Percentiles rank a stretch among this genome's conserved stretches.
These are phyloP conservation scores for Phycomyces blakesleeanus DNA, from an alignment of 192 early-diverging fungal genomes.

Conservation along the genomic window DNA sequence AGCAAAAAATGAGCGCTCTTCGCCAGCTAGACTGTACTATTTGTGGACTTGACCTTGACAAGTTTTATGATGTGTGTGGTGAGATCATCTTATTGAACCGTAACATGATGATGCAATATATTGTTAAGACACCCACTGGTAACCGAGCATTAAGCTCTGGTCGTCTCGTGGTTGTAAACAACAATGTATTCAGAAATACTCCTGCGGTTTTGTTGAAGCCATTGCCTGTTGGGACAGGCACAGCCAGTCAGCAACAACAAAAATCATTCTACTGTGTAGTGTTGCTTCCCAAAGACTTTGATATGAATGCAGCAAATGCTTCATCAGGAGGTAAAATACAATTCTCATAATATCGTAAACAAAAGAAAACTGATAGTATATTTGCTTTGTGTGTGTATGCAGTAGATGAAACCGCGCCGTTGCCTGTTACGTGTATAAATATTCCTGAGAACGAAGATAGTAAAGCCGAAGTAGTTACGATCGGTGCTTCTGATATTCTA, in stretches of 20 bases:
- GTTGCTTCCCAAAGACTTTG: constrained; percentile 19
- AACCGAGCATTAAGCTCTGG: constrained; percentile 66
- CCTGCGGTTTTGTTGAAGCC: constrained; percentile 59
- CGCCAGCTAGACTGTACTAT: constrained; percentile 74
- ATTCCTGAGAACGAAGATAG: constrained; percentile 35
- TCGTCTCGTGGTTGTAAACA: constrained; percentile 76
- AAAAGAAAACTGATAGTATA: too few species aligned
- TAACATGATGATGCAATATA: constrained; percentile 48
- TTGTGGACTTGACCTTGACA: constrained; percentile 70
- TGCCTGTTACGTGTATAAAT: constrained; percentile 51
- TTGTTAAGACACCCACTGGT: constrained; percentile 53
- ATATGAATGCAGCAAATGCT: neutral
- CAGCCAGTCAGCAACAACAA: constrained; percentile 15
- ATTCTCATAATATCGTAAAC: too few species aligned
- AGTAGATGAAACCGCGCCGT: constrained; percentile 37
- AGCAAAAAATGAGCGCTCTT: constrained; percentile 55
- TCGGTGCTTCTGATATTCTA: constrained; percentile 51
- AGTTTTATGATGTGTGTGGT: constrained; percentile 66
- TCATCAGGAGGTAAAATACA: constrained; percentile 17
- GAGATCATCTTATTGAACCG: constrained; percentile 51
- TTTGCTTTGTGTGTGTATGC: neutral
- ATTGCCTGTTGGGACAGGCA: constrained; percentile 35
- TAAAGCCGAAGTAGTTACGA: constrained; percentile 34
- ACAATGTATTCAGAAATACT: constrained; percentile 59
- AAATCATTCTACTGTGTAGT: constrained; percentile 43